These are phyloP conservation scores for Sclerospora graminicola DNA, from an alignment of 352 stramenopile genomes.

Conservation along the genomic window DNA sequence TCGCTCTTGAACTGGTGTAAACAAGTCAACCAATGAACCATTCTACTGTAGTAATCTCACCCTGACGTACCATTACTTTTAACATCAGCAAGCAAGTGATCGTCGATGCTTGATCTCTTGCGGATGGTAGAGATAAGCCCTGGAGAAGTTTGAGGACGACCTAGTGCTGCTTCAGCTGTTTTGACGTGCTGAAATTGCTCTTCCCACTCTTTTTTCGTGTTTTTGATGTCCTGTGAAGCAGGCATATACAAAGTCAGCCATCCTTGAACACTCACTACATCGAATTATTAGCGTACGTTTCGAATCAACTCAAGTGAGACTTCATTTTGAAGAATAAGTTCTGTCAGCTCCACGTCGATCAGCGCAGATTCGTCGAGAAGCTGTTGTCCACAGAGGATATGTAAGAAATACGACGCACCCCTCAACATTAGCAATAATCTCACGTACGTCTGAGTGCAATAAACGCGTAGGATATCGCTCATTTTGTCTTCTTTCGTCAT, in stretches of 20 bases:
- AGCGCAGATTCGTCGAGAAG: slow-evolving; percentile 63
- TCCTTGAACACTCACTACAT: no score
- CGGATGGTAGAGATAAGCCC: no score
- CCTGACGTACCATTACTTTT: no score
- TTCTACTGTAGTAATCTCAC: no score
- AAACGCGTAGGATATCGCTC: slow-evolving; percentile 8
- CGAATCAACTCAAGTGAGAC: slow-evolving; percentile 73
- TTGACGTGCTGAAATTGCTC: slow-evolving; percentile 44
- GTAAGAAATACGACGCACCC: no score
- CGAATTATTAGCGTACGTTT: slow-evolving; percentile 43
- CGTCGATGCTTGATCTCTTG: no score
- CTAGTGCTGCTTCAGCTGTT: no score
- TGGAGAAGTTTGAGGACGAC: no score
- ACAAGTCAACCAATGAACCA: no score
- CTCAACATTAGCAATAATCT: neutral
- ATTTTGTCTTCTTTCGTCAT: slow-evolving; percentile 3
- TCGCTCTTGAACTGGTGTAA: no score
- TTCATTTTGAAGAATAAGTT: slow-evolving; percentile 81
- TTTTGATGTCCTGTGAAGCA: slow-evolving; percentile 49
- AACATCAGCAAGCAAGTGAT: no score
- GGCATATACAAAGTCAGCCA: no score
- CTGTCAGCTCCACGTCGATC: slow-evolving; percentile 70
- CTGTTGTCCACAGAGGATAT: slow-evolving; percentile 8
- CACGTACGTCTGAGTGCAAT: slow-evolving; percentile 17
- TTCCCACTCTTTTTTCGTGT: slow-evolving; percentile 71